Evolutionary conservation across 2,329 filamentous ascomycete species (phyloP).

Genomic region (Talaromyces atroroseus): DNA sequence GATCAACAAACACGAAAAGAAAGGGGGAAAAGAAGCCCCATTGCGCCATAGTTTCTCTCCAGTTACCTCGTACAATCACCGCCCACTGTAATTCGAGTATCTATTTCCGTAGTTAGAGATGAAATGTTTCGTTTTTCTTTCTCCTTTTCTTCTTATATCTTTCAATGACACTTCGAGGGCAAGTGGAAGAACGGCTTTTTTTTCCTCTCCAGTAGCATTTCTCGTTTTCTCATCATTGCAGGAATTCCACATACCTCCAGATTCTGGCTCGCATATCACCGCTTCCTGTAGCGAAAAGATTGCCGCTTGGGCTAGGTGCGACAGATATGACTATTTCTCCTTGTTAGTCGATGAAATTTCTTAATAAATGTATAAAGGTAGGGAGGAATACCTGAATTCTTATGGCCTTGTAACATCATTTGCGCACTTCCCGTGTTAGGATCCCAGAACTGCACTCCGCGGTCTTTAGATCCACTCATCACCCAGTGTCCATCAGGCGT

Average conservation of each 20-base stretch:
- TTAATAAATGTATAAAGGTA: not conserved
- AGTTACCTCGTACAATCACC: slow-evolving; percentile 27
- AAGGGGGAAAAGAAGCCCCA: slow-evolving; percentile 21
- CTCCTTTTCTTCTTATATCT: not conserved
- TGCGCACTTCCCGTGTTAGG: slow-evolving; percentile 87
- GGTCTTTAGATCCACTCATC: slow-evolving; percentile 92
- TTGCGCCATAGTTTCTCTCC: slow-evolving; percentile 31
- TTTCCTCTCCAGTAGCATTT: slow-evolving; percentile 10
- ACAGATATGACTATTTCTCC: slow-evolving; percentile 74
- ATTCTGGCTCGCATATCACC: slow-evolving; percentile 97
- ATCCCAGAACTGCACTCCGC: slow-evolving; percentile 98
- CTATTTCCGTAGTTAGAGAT: slow-evolving; percentile 19
- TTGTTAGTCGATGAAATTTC: slow-evolving; percentile 16
- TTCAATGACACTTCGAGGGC: slow-evolving; percentile 12
- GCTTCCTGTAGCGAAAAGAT: slow-evolving; percentile 90
- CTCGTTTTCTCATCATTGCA: slow-evolving; percentile 12
- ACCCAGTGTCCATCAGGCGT: slow-evolving; percentile 95
- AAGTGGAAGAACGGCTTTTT: slow-evolving; percentile 6
- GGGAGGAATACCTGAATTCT: slow-evolving; percentile 68
- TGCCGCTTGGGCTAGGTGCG: slow-evolving; percentile 81
- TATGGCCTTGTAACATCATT: slow-evolving; percentile 97
- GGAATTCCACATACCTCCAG: slow-evolving; percentile 62
- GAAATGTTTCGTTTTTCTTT: not conserved
- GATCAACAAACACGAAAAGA: slow-evolving; percentile 15
- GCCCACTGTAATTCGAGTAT: slow-evolving; percentile 36